These are phyloP conservation scores for Lactarius trivialis DNA, from an alignment of 768 basidiomycete species.

Conservation along the genomic window DNA sequence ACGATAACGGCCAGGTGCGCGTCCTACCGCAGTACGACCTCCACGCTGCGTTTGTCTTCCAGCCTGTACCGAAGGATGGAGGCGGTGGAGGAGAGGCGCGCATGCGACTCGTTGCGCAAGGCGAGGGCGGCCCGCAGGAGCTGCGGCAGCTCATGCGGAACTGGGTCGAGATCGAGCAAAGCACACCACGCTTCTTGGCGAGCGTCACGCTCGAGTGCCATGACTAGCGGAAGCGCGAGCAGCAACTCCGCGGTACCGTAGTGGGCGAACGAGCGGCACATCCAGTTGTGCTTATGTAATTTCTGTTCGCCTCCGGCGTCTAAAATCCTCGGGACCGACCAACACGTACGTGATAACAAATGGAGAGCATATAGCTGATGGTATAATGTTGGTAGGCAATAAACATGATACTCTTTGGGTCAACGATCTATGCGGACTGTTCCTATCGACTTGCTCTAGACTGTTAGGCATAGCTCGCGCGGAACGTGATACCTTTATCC, in stretches of 20 bases:
- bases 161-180: conserved; percentile 82
- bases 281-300: neutral
- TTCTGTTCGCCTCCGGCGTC: neutral
- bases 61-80: conserved; percentile 40
- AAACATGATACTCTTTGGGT: neutral
- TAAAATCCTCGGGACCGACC: too few relatives aligned
- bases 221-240: conserved; percentile 55
- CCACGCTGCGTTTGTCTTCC: conserved; percentile 81
- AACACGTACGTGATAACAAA: neutral
- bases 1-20: conserved; percentile 83
- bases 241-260: conserved; percentile 2
- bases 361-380: neutral
- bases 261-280: neutral
- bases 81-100: conserved; percentile 30
- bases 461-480: neutral
- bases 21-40: conserved; percentile 90
- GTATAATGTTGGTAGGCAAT: neutral
- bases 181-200: conserved; percentile 84
- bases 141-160: conserved; percentile 70
- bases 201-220: conserved; percentile 85
- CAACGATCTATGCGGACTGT: neutral
- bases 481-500: conserved; percentile 71
- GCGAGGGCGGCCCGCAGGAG: conserved; percentile 69
- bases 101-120: conserved; percentile 71
- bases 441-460: neutral